Evolutionary conservation across 1,284 basidiomycete genomes (phyloP).

Genomic region (Sporisorium graminicola): DNA sequence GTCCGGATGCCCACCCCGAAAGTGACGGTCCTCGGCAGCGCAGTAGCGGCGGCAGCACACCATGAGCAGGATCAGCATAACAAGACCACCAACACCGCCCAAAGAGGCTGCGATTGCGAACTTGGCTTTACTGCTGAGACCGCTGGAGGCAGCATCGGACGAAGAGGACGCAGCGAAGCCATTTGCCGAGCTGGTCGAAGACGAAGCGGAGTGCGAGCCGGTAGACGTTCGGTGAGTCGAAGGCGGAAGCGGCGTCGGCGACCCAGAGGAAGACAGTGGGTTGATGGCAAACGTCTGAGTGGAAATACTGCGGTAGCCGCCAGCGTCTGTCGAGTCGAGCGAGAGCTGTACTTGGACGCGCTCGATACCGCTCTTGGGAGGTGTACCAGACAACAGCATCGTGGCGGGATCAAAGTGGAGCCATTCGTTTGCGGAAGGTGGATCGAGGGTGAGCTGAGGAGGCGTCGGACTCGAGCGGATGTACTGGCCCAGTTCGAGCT

Average conservation of each 20-base stretch:
- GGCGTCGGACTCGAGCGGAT: constrained; percentile 16
- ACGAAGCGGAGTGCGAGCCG: background rate
- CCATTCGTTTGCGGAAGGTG: constrained; percentile 68
- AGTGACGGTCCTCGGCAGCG: constrained; percentile 52
- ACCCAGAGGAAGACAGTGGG: constrained; percentile 5
- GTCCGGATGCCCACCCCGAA: constrained; percentile 32
- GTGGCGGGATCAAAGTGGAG: constrained; percentile 69
- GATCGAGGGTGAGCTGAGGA: constrained; percentile 25
- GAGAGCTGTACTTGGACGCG: constrained; percentile 26
- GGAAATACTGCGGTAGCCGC: constrained; percentile 11
- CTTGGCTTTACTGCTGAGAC: constrained; percentile 45
- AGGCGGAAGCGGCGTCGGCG: constrained; percentile 24
- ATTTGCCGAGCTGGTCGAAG: constrained; percentile 8
- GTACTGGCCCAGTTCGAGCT: constrained; percentile 38
- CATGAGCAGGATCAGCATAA: constrained; percentile 55
- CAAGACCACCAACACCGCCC: constrained; percentile 53
- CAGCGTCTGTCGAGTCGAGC: constrained; percentile 5
- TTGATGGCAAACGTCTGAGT: constrained; percentile 25
- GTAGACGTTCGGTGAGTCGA: constrained; percentile 5
- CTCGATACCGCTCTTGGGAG: constrained; percentile 25
- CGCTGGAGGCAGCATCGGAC: constrained; percentile 12
- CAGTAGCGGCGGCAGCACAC: constrained; percentile 54
- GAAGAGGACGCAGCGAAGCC: constrained; percentile 22
- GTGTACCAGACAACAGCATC: constrained; percentile 67
- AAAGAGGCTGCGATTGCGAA: constrained; percentile 54